A percentile compares a stretch with the other conserved stretches of the same genome.
phyloP scores from a whole-genome alignment of 768 basidiomycete genomes.

The Rhodotorula sphaerocarpa region DNA sequence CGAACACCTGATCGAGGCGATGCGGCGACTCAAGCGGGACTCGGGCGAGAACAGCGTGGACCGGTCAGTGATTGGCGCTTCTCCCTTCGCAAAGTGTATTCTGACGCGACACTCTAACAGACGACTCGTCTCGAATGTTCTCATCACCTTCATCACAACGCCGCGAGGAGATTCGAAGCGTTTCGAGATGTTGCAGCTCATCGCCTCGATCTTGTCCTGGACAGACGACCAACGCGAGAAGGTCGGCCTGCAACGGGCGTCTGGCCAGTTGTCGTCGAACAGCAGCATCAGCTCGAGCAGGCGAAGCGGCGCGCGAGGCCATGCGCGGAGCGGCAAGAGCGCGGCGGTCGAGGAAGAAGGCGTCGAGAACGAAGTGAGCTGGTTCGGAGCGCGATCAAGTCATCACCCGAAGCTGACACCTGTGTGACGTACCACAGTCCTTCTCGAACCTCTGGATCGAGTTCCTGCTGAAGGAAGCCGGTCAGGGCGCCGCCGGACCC shows the following conservation, averaged over 20 bases:
- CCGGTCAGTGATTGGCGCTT: constrained; percentile 41
- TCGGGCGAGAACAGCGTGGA: constrained; percentile 83
- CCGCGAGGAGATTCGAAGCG: constrained; percentile 87
- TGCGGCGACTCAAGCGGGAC: constrained; percentile 81
- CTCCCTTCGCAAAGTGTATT: not conserved
- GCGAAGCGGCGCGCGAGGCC: constrained; percentile 22
- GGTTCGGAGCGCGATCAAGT: no score
- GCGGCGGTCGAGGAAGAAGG: constrained; percentile 29
- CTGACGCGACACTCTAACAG: constrained; percentile 40
- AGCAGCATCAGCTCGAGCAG: constrained; percentile 28
- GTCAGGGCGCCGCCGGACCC: not conserved
- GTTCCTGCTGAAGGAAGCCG: constrained; percentile 87
- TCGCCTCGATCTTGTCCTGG: constrained; percentile 88
- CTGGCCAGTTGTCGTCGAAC: constrained; percentile 9
- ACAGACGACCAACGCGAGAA: constrained; percentile 80
- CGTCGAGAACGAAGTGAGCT: constrained; percentile 35
- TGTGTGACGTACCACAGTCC: constrained; percentile 55
- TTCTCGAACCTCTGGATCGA: constrained; percentile 98
- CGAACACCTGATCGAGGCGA: constrained; percentile 92
- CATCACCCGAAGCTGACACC: not conserved
- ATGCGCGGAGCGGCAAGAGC: constrained; percentile 31
- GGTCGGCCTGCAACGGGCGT: constrained; percentile 56
- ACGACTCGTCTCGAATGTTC: constrained; percentile 85
- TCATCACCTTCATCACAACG: constrained; percentile 79
- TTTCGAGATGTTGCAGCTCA: constrained; percentile 87